A percentile compares a stretch with the other conserved stretches of the same genome.
Evolutionary conservation across 1,284 basidiomycete genomes (phyloP).

Genomic region (Papiliotrema laurentii): DNA sequence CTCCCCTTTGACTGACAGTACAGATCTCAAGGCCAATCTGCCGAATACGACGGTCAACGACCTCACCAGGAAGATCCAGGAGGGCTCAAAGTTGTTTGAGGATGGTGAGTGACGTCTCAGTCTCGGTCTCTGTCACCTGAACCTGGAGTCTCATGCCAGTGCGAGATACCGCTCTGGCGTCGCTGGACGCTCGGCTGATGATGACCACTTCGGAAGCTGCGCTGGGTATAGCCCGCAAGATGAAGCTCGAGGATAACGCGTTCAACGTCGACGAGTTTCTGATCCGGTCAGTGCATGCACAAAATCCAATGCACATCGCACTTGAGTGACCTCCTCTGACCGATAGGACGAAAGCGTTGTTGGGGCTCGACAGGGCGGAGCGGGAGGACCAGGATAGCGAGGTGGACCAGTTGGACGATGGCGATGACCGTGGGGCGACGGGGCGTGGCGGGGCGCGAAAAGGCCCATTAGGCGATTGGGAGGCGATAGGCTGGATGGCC

Average conservation of each 20-base stretch:
- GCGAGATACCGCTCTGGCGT: constrained; percentile 28
- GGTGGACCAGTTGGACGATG: constrained; percentile 34
- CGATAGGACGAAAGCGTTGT: constrained; percentile 24
- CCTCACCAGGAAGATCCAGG: constrained; percentile 12
- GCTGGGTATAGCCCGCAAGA: constrained; percentile 32
- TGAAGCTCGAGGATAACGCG: constrained; percentile 44
- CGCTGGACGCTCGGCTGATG: constrained; percentile 35
- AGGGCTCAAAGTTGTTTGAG: constrained; percentile 22
- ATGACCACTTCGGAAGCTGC: constrained; percentile 28
- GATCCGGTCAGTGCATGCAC: constrained; percentile 22
- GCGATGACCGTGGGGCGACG: constrained; percentile 17
- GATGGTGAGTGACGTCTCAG: constrained; percentile 13
- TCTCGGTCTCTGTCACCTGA: background rate
- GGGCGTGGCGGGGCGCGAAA: constrained; percentile 11
- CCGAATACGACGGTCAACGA: constrained; percentile 24
- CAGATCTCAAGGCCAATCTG: constrained; percentile 31
- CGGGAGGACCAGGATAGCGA: constrained; percentile 17
- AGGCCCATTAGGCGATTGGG: constrained; percentile 39
- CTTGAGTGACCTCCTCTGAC: background rate
- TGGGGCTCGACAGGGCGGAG: constrained; percentile 30
- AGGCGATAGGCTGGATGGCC: constrained; percentile 47
- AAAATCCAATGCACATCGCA: background rate
- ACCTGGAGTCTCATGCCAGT: constrained; percentile 16
- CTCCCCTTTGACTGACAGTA: background rate
- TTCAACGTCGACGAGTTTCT: constrained; percentile 52